Evolutionary conservation across 2,329 filamentous ascomycete species (phyloP).

Genomic region (Lasiodiplodia theobromae): DNA sequence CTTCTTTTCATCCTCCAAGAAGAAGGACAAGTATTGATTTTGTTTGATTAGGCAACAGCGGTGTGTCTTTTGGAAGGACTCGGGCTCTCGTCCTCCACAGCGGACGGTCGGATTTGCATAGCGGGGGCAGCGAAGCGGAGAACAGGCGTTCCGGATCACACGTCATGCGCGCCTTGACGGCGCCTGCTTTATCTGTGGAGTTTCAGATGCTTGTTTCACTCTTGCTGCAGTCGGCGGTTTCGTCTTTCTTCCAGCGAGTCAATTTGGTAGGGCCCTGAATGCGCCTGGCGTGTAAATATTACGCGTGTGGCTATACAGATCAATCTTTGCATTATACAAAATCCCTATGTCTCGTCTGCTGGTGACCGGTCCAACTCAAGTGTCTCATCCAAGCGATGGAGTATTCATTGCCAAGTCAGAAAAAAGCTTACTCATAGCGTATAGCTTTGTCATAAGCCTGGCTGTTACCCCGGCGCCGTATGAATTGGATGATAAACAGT

Average conservation of each 20-base stretch:
- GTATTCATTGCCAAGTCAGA: too few species aligned
- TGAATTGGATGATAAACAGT: neutral
- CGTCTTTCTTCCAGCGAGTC: conserved; percentile 11
- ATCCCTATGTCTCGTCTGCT: neutral
- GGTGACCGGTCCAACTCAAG: neutral
- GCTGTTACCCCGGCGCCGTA: neutral
- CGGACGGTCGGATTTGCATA: conserved; percentile 26
- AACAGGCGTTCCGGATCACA: conserved; percentile 27
- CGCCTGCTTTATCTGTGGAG: conserved; percentile 19
- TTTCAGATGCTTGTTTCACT: conserved; percentile 23
- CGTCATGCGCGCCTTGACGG: conserved; percentile 19
- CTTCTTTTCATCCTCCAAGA: conserved; percentile 55
- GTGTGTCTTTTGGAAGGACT: conserved; percentile 10
- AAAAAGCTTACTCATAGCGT: too few species aligned
- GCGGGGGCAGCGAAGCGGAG: conserved; percentile 24
- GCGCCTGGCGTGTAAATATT: conserved; percentile 9
- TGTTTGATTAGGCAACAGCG: neutral
- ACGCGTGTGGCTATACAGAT: neutral
- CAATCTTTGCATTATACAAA: neutral
- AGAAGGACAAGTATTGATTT: conserved; percentile 27
- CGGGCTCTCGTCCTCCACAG: neutral
- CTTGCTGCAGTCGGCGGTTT: conserved; percentile 15
- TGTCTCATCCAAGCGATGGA: neutral
- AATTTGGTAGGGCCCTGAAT: neutral
- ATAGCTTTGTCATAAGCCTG: neutral